Evolutionary conservation across 2,329 filamentous ascomycete genomes (phyloP).

Genomic region (Triangularia verruculosa): DNA sequence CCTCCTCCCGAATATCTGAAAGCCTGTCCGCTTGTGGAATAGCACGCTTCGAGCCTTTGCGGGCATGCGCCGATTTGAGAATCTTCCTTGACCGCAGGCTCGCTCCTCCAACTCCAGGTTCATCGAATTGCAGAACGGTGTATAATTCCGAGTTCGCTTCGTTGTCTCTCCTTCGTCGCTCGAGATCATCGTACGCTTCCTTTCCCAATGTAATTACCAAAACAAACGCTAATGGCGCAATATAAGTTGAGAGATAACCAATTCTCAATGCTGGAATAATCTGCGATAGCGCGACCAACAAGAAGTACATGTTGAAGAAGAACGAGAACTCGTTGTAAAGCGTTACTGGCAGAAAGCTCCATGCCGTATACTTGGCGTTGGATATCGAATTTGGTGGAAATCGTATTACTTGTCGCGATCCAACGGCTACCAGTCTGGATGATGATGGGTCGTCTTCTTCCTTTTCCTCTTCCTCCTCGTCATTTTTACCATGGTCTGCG

Average conservation of each 20-base stretch:
- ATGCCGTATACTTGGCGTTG: slow-evolving; percentile 95
- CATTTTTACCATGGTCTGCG: slow-evolving; percentile 32
- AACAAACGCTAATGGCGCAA: slow-evolving; percentile 89
- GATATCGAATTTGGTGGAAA: slow-evolving; percentile 91
- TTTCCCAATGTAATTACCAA: slow-evolving; percentile 90
- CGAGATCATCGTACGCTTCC: slow-evolving; percentile 92
- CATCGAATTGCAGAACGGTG: slow-evolving; percentile 69
- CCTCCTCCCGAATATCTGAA: slow-evolving; percentile 68
- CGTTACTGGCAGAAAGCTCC: slow-evolving; percentile 90
- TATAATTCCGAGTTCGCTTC: slow-evolving; percentile 95
- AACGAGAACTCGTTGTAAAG: slow-evolving; percentile 99
- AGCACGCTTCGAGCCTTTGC: slow-evolving; percentile 39
- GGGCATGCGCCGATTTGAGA: slow-evolving; percentile 45
- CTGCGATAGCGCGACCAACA: slow-evolving; percentile 91
- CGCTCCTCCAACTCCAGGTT: slow-evolving; percentile 40
- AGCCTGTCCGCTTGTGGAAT: slow-evolving; percentile 44
- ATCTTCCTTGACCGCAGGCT: slow-evolving; percentile 40
- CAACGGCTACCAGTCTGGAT: slow-evolving; percentile 73
- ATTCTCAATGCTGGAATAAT: slow-evolving; percentile 86
- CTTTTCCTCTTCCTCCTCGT: slow-evolving; percentile 48
- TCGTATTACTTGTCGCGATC: slow-evolving; percentile 66
- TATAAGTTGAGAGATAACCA: slow-evolving; percentile 91
- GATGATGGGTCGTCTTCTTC: slow-evolving; percentile 64
- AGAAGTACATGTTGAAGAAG: slow-evolving; percentile 99
- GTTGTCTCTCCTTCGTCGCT: slow-evolving; percentile 76